Evolutionary conservation across 2,329 filamentous ascomycete genomes (phyloP), one percentile per base, ranked within the genome.

Genomic region (Mollisia scopiformis): DNA sequence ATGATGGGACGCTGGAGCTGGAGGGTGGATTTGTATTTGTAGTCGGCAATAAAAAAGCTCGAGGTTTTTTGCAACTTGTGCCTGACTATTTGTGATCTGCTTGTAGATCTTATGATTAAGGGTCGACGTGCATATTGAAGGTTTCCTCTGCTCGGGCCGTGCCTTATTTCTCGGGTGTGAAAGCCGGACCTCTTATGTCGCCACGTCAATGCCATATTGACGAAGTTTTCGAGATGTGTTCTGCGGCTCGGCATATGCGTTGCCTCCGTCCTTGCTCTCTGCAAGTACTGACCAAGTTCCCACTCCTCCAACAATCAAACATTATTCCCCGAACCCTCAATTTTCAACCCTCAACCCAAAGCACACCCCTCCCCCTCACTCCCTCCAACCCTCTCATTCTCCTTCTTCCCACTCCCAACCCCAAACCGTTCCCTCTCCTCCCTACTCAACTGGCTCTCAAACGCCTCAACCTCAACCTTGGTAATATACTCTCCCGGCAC

Each of bases 381-480:
- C 33, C 33, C 39, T n/a, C n/a, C n/a, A n/a, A n/a, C n/a, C 35
- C 16, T 49, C 31, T 55, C 31, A 11, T 49, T n/a, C 28, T 6
- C 39, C 11, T 14, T 41, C 43, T 51, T 25, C 33, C 43, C 25
- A 13, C 35, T 41, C 6, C 21, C 47, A 6, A n/a, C 6, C 1
- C 21, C 11, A 11, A 27, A 28, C 35, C 8, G 28, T 13, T 57
- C 58, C 30, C 57, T 65, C 50, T 47, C 23, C 21, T 10, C 23
- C 3, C 23, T 3, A 13, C 5, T 16, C 2, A 71, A 56, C 62
- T 75, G 73, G 63, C 85, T 88, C 1, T 77, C 76, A 72, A 88
- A 89, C 66, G 94, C 89, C 73, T 98, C 93, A 50, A 95, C 81
- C 75, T 97, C 93, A 70, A 99, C 92, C 79, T 90, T 94, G 61